These are phyloP conservation scores for Inonotus obliquus DNA, from an alignment of 1,284 basidiomycete species.

Conservation along the genomic window DNA sequence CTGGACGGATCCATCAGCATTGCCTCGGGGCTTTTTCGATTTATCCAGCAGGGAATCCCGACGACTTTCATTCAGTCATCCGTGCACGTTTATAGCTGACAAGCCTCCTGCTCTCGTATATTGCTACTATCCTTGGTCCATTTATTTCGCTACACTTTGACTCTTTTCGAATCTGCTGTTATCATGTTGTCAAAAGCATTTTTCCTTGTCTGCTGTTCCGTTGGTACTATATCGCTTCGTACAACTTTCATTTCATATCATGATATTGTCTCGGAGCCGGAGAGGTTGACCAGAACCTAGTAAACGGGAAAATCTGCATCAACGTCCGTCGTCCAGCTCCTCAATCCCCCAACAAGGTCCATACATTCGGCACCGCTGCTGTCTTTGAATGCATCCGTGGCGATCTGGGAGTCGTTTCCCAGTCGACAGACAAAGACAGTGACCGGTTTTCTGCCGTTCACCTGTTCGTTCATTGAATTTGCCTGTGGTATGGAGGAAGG, in stretches of 20 bases:
- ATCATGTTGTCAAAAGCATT: background rate
- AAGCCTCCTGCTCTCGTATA: background rate
- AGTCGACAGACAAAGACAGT: conserved; percentile 71
- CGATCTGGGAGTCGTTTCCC: conserved; percentile 92
- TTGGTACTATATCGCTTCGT: background rate
- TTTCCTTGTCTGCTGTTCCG: background rate
- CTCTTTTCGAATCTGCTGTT: background rate
- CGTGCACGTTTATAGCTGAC: background rate
- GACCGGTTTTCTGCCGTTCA: conserved; percentile 24
- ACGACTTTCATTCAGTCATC: background rate
- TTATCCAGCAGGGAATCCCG: conserved; percentile 1
- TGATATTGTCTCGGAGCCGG: background rate
- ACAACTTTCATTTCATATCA: no score
- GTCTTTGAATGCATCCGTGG: conserved; percentile 59
- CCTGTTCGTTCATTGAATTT: no score
- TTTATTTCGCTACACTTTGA: background rate
- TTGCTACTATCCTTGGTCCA: background rate
- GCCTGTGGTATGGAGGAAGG: conserved; percentile 31
- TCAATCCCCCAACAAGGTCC: conserved; percentile 77
- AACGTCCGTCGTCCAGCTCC: conserved; percentile 70
- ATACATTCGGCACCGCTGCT: conserved; percentile 22
- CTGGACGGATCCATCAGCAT: background rate
- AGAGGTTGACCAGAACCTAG: conserved; percentile 29
- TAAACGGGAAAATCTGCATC: conserved; percentile 78
- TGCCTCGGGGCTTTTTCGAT: background rate